These are phyloP conservation scores for Phaseolus lunatus DNA, from an alignment of 306 rosid species.

Conservation along the genomic window DNA sequence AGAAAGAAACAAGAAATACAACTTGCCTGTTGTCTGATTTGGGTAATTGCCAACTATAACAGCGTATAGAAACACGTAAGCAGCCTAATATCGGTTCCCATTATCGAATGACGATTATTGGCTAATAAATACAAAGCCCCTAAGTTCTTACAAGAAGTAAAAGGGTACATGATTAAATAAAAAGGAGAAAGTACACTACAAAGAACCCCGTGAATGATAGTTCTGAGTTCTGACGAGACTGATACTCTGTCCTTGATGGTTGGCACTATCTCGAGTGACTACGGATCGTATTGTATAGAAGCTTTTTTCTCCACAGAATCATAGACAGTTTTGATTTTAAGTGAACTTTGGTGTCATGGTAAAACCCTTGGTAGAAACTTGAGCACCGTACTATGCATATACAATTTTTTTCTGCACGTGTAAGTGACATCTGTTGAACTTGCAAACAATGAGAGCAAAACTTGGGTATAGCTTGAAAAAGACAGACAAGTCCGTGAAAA, in stretches of 20 bases:
- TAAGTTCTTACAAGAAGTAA: slow-evolving; percentile 29
- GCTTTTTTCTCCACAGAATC: slow-evolving; percentile 17
- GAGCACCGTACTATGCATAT: slow-evolving; percentile 46
- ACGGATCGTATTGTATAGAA: slow-evolving; percentile 7
- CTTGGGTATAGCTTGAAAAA: slow-evolving; percentile 28
- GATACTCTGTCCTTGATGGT: slow-evolving; percentile 3
- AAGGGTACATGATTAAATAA: slow-evolving; percentile 21
- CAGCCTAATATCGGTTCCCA: slow-evolving; percentile 4
- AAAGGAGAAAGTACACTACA: slow-evolving; percentile 23
- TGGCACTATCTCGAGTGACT: neutral
- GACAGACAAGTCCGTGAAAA: slow-evolving; percentile 20
- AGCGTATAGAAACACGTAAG: slow-evolving; percentile 29
- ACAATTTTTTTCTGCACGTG: slow-evolving; percentile 24
- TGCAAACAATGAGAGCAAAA: slow-evolving; percentile 38
- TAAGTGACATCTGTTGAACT: slow-evolving; percentile 31
- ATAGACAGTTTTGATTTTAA: slow-evolving; percentile 17
- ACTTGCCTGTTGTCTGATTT: slow-evolving; percentile 18
- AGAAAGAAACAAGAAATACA: slow-evolving; percentile 3
- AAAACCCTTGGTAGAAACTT: slow-evolving; percentile 20
- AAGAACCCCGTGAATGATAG: slow-evolving; percentile 28
- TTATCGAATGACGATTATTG: slow-evolving; percentile 24
- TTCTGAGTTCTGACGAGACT: slow-evolving; percentile 26
- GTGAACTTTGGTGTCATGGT: slow-evolving; percentile 25
- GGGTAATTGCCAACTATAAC: slow-evolving; percentile 26
- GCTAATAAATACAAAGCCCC: slow-evolving; percentile 16